Base-by-base conservation (phyloP, 495 filamentous ascomycete genomes). In the Podospora pseudocomata region DNA sequence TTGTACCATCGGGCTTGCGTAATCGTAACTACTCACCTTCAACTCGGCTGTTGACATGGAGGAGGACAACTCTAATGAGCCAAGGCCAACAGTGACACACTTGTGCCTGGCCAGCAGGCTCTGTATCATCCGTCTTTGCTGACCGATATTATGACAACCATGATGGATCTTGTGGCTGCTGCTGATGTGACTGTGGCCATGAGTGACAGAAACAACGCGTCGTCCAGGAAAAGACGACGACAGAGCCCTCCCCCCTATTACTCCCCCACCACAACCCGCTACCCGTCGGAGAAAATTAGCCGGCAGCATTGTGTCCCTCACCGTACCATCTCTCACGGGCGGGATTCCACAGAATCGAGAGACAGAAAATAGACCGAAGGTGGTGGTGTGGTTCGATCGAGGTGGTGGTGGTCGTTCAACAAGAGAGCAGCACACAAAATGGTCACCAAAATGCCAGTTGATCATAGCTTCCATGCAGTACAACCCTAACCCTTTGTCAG, bases 1-100 rank as follows among this genome's bases (percentile, higher is more conserved):
- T 16, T 49, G 39, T 49, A 49, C 16, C 11, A 32, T 9, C n/a
- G 9, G 20, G n/a, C 5, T 57, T 23, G 53, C 15, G 20, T 65
- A 18, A 49, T n/a, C n/a, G 62, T 23, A 49, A 63, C 28, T 26
- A 23, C 63, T 64, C 34, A 68, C 67, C 67, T 68, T 53, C 20
- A 68, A 30, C 61, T 68, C 55, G 28, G 34, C 44, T 1, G 30
- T 30, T 1, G 34, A 11, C 18, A 18, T 20, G 9, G 28, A 64
- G n/a, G 61, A 53, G 34, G 61, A 44, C 32, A 27, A 64, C 30
- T 19, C 49, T 55, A 65, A 20, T n/a, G 16, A 56, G 39, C 55
- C 39, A 49, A 49, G 39, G 39, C 39, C 39, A 49, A 49, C 39
- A 13, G 39, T 49, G 39, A 49, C 39, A 49, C 39, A 49, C 39